Evolutionary conservation across 371 early-diverging fungal genomes (phyloP).

Genomic region (Rhizopus sp.): DNA sequence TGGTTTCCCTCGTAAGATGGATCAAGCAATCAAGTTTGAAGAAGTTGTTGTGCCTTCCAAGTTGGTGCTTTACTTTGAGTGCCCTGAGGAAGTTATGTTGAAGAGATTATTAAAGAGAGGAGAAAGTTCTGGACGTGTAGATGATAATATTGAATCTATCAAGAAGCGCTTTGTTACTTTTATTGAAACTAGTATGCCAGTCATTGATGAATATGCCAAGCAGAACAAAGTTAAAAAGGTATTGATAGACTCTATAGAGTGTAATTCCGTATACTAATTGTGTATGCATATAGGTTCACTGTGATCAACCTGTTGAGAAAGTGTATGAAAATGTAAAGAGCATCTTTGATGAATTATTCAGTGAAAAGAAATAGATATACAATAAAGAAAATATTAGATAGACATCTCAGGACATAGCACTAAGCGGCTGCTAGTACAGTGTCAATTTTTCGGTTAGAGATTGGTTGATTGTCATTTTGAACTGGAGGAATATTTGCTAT

Average conservation of each 20-base stretch:
- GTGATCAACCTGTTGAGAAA: conserved; percentile 56
- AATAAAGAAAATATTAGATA: neutral
- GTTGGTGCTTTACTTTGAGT: conserved; percentile 89
- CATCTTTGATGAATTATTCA: conserved; percentile 43
- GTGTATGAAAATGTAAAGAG: conserved; percentile 57
- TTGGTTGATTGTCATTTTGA: too few species aligned
- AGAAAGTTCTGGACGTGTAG: conserved; percentile 90
- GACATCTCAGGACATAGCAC: neutral
- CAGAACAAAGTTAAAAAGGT: conserved; percentile 79
- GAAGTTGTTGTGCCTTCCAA: conserved; percentile 72
- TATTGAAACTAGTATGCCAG: conserved; percentile 84
- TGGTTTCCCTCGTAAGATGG: conserved; percentile 95
- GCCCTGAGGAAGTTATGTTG: conserved; percentile 88
- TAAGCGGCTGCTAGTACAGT: neutral
- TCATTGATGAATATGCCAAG: conserved; percentile 79
- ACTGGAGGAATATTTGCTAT: too few species aligned
- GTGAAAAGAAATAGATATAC: conserved; percentile 11
- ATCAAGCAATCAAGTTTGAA: conserved; percentile 94
- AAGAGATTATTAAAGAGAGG: conserved; percentile 88
- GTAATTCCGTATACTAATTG: conserved; percentile 69
- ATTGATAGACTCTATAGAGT: conserved; percentile 1
- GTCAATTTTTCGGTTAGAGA: neutral
- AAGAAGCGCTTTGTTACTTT: conserved; percentile 92
- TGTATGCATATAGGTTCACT: conserved; percentile 48
- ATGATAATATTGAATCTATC: conserved; percentile 96